Percentiles rank a stretch among this genome's conserved stretches.
Conservation (phyloP, 2,329 filamentous ascomycete species). For the Pseudopyricularia cyperi region DNA sequence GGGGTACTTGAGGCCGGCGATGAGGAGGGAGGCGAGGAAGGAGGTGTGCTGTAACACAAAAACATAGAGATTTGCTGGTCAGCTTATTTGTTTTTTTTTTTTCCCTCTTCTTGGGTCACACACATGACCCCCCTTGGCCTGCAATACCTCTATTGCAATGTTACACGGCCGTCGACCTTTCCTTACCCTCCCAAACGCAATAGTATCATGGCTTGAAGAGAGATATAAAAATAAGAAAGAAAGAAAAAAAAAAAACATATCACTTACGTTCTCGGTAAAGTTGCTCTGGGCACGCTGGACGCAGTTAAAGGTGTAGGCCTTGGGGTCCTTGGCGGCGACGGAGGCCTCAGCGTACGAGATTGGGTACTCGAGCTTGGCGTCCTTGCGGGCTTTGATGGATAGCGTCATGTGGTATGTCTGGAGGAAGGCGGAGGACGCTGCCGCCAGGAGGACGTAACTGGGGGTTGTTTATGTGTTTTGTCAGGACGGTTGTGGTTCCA, state of each 20-base stretch:
- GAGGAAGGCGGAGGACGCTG: slow-evolving; percentile 43
- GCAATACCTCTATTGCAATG: no score
- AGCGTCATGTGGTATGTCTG: slow-evolving; percentile 37
- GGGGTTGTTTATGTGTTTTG: neutral
- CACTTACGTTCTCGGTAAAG: slow-evolving; percentile 44
- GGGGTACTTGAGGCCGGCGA: slow-evolving; percentile 44
- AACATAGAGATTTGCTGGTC: no score
- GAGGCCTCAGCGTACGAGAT: slow-evolving; percentile 41
- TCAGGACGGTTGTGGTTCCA: no score
- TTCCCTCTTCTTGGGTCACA: no score
- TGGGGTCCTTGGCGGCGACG: slow-evolving; percentile 37
- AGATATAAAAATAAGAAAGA: neutral
- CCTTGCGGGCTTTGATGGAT: slow-evolving; percentile 35
- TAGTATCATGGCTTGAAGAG: no score
- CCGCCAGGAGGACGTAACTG: slow-evolving; percentile 49
- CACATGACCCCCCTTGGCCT: no score
- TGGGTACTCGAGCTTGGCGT: slow-evolving; percentile 42
- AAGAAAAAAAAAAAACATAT: neutral
- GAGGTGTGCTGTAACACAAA: slow-evolving; percentile 17
- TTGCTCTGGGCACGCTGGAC: slow-evolving; percentile 50
- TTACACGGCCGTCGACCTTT: no score
- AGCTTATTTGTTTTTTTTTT: neutral
- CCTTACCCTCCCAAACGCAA: no score
- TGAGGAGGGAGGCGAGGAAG: slow-evolving; percentile 36
- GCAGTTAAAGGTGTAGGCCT: slow-evolving; percentile 50